phyloP scores from a whole-genome alignment of 345 rosid species.

The Durio zibethinus region DNA sequence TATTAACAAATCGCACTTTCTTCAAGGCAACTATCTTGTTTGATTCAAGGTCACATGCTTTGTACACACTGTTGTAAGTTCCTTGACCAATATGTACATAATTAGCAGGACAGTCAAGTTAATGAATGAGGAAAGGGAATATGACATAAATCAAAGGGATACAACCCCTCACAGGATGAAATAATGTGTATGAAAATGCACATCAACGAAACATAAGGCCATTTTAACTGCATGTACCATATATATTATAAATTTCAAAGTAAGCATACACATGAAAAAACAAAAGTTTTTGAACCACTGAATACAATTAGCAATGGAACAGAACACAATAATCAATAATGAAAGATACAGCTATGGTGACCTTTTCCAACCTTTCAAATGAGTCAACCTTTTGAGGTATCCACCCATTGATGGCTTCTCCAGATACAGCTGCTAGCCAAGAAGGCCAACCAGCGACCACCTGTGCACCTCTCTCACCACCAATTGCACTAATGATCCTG shows the following conservation, averaged over 20 bases:
- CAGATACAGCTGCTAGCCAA: slow-evolving; percentile 90
- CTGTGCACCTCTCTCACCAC: slow-evolving; percentile 69
- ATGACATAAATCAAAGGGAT: background rate
- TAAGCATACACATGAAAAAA: background rate
- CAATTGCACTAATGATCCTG: slow-evolving; percentile 44
- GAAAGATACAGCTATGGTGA: slow-evolving; percentile 15
- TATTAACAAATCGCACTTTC: slow-evolving; percentile 70
- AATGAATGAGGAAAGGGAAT: background rate
- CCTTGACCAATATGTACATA: slow-evolving; percentile 79
- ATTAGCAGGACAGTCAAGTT: background rate
- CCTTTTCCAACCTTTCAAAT: slow-evolving; percentile 94
- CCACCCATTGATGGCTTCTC: slow-evolving; percentile 97
- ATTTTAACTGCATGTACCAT: background rate
- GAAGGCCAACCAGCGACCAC: slow-evolving; percentile 97
- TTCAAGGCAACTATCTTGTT: slow-evolving; percentile 63
- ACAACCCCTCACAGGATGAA: background rate
- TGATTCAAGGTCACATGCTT: slow-evolving; percentile 62
- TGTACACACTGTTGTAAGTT: slow-evolving; percentile 73
- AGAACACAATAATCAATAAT: too few relatives aligned
- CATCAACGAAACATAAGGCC: background rate
- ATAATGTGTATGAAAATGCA: background rate
- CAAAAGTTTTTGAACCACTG: background rate
- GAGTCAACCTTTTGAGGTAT: slow-evolving; percentile 84
- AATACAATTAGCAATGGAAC: too few relatives aligned
- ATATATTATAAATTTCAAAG: background rate